Evolutionary conservation across 495 filamentous ascomycete genomes (phyloP).

Genomic region (Talaromyces trachyspermus): DNA sequence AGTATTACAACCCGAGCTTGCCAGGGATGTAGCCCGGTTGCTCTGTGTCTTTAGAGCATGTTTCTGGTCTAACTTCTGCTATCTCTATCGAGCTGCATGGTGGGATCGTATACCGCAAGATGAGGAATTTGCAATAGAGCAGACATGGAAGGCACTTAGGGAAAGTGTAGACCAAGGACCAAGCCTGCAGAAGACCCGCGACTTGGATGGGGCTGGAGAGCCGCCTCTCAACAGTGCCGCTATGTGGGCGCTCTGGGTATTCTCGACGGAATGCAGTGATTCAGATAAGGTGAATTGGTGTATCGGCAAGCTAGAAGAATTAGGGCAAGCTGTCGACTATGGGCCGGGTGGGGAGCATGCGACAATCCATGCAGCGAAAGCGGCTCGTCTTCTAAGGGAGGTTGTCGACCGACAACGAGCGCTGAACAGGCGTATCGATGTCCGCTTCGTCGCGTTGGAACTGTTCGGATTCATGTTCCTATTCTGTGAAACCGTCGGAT

Average conservation of each 20-base stretch:
- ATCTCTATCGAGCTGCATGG: conserved; percentile 1
- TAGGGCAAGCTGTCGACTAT: background rate
- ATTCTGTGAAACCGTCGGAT: background rate
- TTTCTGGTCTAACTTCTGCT: background rate
- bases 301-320: background rate
- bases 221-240: background rate
- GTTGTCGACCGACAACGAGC: background rate
- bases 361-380: conserved; percentile 1
- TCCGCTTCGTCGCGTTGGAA: background rate
- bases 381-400: background rate
- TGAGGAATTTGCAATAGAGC: background rate
- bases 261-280: background rate
- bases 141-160: background rate
- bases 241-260: background rate
- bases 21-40: background rate
- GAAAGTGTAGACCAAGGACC: background rate
- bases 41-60: background rate
- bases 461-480: background rate
- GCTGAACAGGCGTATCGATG: background rate
- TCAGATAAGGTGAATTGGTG: background rate
- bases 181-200: background rate
- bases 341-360: background rate
- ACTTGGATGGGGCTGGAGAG: background rate
- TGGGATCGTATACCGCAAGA: background rate
- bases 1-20: background rate